Percentiles rank a stretch among this genome's conserved stretches.
Evolutionary conservation across 2,329 filamentous ascomycete genomes (phyloP).

Genomic region (Diaporthe caulivora): DNA sequence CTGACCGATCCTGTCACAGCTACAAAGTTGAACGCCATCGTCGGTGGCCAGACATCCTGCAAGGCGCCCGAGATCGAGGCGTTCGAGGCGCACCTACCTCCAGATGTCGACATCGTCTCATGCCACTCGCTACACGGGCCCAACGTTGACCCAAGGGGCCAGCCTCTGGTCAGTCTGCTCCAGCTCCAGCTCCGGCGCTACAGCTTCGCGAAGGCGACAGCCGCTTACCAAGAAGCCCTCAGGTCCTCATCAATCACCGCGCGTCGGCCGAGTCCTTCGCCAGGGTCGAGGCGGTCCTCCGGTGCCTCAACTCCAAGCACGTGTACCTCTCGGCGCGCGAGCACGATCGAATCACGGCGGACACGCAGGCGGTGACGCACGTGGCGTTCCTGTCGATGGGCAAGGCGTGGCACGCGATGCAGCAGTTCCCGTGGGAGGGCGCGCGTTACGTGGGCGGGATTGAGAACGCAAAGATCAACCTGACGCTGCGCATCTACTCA

Average conservation of each 20-base stretch:
- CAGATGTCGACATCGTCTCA: conserved; percentile 92
- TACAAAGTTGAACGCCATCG: conserved; percentile 94
- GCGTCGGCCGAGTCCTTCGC: conserved; percentile 80
- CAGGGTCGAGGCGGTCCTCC: conserved; percentile 85
- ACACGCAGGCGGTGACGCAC: conserved; percentile 98
- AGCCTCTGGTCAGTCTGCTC: conserved; percentile 80
- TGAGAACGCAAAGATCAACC: conserved; percentile 99
- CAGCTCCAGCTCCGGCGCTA: not conserved
- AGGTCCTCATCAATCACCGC: conserved; percentile 91
- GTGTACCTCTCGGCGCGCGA: conserved; percentile 88
- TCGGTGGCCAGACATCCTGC: conserved; percentile 97
- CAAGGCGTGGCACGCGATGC: conserved; percentile 94
- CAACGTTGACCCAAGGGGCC: conserved; percentile 86
- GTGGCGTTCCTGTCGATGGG: conserved; percentile 98
- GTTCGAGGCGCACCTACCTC: conserved; percentile 88
- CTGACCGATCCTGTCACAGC: conserved; percentile 64
- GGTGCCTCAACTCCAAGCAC: conserved; percentile 85
- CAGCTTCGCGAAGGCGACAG: not conserved
- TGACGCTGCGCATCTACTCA: conserved; percentile 95
- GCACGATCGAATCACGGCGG: conserved; percentile 97
- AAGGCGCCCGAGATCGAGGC: conserved; percentile 96
- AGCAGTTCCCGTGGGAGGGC: conserved; percentile 97
- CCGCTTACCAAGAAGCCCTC: conserved; percentile 7
- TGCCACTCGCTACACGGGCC: conserved; percentile 98
- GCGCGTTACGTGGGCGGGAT: conserved; percentile 97